Base-by-base conservation (phyloP, 2,329 filamentous ascomycete genomes). In the Penicillium psychrosexuale region DNA sequence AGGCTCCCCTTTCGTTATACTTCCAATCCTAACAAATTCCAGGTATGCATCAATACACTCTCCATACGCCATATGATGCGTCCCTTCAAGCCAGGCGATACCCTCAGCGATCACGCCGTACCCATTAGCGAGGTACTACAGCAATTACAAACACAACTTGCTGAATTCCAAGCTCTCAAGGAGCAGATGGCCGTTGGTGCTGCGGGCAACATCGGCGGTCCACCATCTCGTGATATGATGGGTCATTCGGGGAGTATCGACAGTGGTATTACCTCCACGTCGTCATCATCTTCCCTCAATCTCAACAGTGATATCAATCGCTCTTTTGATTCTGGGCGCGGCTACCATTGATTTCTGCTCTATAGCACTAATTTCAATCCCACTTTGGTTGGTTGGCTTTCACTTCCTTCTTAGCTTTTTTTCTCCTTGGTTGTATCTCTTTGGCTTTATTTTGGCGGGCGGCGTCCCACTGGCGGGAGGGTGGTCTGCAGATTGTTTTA, bases 11-110 rank as follows among this genome's bases (percentile, higher is more conserved):
- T 52, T 11, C 15, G 1, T 9, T 12, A 36, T 39, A 40, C 8
- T 30, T 38, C 44, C 46, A 17, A 56, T 33, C 22, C 50, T 64
- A 28, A 62, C 56, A 19, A 44, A 46, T 66, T 74, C 13, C 62
- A 95, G 91, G 87, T 90, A 48, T 94, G 90, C 69, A 83, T 92
- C 63, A 89, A 88, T 31, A 91, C 90, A 0, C 82, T 97, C 47
- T 79, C 85, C 12, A 79, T 96, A 65, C 87, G 93, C 46, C 88
- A 96, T 72, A 83, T 95, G 72, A 84, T 90, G 62, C 81, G 82
- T 33, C 90, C 91, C 12, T 84, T 87, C 64, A 83, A 79, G 38
- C 72, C 73, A 1, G 80, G 90, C 46, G 76, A 80, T 42, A 78
- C 81, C 59, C 82, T 96, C 27, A 81, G 88, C 50, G 83, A 90